Conservation (phyloP, 345 rosid genomes). For the Cardamine resedifolia region DNA sequence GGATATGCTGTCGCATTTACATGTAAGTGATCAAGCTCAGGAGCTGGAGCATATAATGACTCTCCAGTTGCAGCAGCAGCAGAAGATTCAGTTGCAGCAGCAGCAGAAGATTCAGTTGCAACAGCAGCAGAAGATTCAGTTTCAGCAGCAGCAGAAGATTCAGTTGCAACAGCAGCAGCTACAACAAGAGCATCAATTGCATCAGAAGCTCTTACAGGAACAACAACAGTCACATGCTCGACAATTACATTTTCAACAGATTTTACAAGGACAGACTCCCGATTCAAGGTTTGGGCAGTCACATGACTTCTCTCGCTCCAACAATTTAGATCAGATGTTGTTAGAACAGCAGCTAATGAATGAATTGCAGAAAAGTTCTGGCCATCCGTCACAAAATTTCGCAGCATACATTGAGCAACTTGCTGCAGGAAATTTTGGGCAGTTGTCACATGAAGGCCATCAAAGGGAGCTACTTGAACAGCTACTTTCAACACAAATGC, state of each 20-base stretch:
- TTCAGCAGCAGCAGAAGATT: slow-evolving; percentile 40
- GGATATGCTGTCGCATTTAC: slow-evolving; percentile 36
- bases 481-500: slow-evolving; percentile 37
- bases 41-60: slow-evolving; percentile 44
- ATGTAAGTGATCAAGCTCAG: slow-evolving; percentile 31
- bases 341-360: slow-evolving; percentile 39
- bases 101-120: slow-evolving; percentile 34
- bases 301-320: slow-evolving; percentile 27
- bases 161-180: slow-evolving; percentile 41
- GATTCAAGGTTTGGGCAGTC: slow-evolving; percentile 62
- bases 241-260: slow-evolving; percentile 63
- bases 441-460: slow-evolving; percentile 49
- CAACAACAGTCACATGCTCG: slow-evolving; percentile 57
- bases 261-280: slow-evolving; percentile 54
- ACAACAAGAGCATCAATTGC: slow-evolving; percentile 42
- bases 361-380: slow-evolving; percentile 43
- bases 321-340: slow-evolving; percentile 36
- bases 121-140: slow-evolving; percentile 40
- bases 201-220: slow-evolving; percentile 40
- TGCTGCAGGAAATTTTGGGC: slow-evolving; percentile 57
- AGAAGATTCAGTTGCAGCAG: slow-evolving; percentile 40
- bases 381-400: slow-evolving; percentile 48
- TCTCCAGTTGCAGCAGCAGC: slow-evolving; percentile 45
- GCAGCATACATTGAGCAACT: slow-evolving; percentile 57
- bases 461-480: slow-evolving; percentile 61